Evolutionary conservation across 1,139 yeast species (phyloP).

Genomic region (Taiozyma sp.): DNA sequence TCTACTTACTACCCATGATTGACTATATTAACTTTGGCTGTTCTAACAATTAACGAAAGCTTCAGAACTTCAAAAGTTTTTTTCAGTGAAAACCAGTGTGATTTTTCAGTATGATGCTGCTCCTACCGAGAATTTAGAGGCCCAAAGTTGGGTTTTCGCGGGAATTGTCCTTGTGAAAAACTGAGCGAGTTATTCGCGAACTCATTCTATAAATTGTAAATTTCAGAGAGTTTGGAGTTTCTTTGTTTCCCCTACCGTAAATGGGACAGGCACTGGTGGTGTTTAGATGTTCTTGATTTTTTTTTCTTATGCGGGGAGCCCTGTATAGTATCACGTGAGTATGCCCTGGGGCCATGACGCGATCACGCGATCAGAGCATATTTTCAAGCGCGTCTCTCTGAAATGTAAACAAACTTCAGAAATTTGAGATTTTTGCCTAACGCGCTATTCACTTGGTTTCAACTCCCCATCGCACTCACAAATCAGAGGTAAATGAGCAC

Average conservation of each 20-base stretch:
- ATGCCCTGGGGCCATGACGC: background rate
- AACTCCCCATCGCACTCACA: background rate
- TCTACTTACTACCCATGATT: conserved; percentile 26
- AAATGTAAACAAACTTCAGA: conserved; percentile 8
- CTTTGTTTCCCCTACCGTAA: background rate
- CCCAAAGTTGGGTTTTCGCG: conserved; percentile 2
- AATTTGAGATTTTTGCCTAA: background rate
- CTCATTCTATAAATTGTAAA: background rate
- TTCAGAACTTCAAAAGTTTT: background rate
- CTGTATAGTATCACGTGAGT: conserved; percentile 1
- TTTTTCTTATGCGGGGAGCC: background rate
- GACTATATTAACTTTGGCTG: conserved; percentile 7
- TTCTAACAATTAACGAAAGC: background rate
- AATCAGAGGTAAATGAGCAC: conserved; percentile 11
- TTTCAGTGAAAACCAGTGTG: background rate
- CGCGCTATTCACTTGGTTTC: background rate
- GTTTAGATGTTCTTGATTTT: conserved; percentile 2
- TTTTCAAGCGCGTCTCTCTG: conserved; percentile 2
- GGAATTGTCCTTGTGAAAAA: background rate
- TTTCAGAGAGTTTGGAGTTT: background rate
- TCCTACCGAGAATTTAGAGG: background rate
- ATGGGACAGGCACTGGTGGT: conserved; percentile 1
- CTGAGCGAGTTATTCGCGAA: background rate
- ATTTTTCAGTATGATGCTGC: background rate
- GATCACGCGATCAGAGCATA: background rate